Percentiles rank a stretch among this genome's conserved stretches.
Evolutionary conservation across 2,329 filamentous ascomycete genomes (phyloP).

Genomic region (Aureobasidium namibiae): DNA sequence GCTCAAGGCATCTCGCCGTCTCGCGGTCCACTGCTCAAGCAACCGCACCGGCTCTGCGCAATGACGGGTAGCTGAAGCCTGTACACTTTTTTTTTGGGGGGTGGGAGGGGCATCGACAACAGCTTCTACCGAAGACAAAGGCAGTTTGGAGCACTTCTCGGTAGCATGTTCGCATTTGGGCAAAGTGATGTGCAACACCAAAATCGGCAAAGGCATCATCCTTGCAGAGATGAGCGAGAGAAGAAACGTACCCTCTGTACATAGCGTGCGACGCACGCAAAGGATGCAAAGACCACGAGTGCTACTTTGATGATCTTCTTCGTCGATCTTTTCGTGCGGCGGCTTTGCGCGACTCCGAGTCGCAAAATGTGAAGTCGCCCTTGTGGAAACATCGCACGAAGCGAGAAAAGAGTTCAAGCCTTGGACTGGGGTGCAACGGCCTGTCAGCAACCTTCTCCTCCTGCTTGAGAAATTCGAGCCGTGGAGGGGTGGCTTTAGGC

Average conservation of each 20-base stretch:
- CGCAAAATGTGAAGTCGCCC: constrained; percentile 4
- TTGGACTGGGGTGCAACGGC: constrained; percentile 6
- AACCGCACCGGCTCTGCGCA: constrained; percentile 10
- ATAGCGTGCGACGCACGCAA: constrained; percentile 6
- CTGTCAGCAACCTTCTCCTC: constrained; percentile 10
- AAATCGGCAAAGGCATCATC: not conserved
- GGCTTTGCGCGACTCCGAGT: constrained; percentile 10
- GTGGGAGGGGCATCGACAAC: not conserved
- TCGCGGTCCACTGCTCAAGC: constrained; percentile 3
- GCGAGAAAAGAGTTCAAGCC: constrained; percentile 8
- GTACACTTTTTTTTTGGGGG: too few species aligned
- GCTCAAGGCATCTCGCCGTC: not conserved
- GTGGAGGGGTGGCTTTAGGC: not conserved
- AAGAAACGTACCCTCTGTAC: not conserved
- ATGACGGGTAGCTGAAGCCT: not conserved
- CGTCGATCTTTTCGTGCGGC: constrained; percentile 2
- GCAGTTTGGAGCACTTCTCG: not conserved
- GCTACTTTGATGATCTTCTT: constrained; percentile 3
- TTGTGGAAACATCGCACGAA: not conserved
- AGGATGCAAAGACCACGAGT: constrained; percentile 4
- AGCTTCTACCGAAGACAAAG: not conserved
- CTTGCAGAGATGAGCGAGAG: not conserved
- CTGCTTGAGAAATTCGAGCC: not conserved
- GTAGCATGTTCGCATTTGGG: constrained; percentile 1
- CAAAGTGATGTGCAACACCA: constrained; percentile 8